Percentiles rank a stretch among this genome's conserved stretches.
Conservation (phyloP, 2,329 filamentous ascomycete species). For the Alternaria sp. region DNA sequence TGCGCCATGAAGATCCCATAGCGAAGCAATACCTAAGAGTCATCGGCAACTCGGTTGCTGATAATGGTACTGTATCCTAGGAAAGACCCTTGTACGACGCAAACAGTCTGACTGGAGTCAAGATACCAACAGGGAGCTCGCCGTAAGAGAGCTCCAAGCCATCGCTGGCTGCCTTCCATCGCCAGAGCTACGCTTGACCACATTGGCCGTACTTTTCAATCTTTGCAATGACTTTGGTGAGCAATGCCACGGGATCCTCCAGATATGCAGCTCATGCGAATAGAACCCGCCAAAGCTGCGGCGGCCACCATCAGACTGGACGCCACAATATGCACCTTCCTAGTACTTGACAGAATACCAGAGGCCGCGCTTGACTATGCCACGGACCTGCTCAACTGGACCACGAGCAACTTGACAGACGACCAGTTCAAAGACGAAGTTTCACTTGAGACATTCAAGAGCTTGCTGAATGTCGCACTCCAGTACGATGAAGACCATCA, state of each 20-base stretch:
- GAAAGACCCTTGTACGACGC: neutral
- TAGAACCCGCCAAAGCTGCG: constrained; percentile 47
- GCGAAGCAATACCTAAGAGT: constrained; percentile 48
- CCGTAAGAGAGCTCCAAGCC: constrained; percentile 33
- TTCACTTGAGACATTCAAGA: constrained; percentile 39
- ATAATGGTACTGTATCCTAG: constrained; percentile 40
- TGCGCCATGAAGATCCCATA: constrained; percentile 25
- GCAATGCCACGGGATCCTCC: constrained; percentile 11
- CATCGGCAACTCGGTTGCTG: constrained; percentile 50
- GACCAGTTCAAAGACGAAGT: constrained; percentile 42
- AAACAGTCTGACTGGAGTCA: constrained; percentile 25
- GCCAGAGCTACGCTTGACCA: constrained; percentile 35
- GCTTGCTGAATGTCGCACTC: constrained; percentile 38
- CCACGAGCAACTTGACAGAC: constrained; percentile 47
- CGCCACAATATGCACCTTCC: constrained; percentile 33
- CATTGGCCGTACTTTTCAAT: constrained; percentile 55
- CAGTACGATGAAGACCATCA: constrained; percentile 48
- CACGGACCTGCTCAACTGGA: constrained; percentile 46
- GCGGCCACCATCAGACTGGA: constrained; percentile 48
- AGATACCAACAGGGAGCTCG: constrained; percentile 47
- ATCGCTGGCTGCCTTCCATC: constrained; percentile 37
- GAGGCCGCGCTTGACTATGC: constrained; percentile 46
- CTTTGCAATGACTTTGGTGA: constrained; percentile 54
- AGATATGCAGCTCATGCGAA: constrained; percentile 22
- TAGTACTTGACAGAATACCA: constrained; percentile 38